Evolutionary conservation across 345 rosid genomes (phyloP), one percentile per base, ranked within the genome.

Genomic region (Sonneratia caseolaris): DNA sequence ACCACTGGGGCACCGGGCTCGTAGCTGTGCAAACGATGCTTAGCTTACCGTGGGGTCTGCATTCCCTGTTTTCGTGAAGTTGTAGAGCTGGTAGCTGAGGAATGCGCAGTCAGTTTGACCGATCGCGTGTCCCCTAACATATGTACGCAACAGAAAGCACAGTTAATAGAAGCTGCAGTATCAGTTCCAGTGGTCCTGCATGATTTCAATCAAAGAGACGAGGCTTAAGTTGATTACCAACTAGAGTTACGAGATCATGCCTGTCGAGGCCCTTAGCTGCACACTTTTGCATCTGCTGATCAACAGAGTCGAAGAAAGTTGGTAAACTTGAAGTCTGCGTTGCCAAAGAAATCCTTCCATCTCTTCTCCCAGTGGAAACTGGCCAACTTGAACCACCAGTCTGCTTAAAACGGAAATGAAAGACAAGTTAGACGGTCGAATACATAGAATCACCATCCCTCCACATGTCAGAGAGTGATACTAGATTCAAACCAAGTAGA

Each of bases 301-400:
- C 74, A 71, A 59, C 22, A n/a, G 90, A 78, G 70, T 86, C 96
- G 3, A 86, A 77, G 47, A 89, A 90, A 40, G 92, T 85, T 22
- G 93, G 93, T 73, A 84, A 81, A 73, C 72, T 84, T 22, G 86
- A 59, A 32, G 77, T 86, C 74, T 87, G 83, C 11, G 87, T 77
- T 18, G 90, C 78, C 48, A 70, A 77, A 24, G 92, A 88, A n/a
- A 86, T 74, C 65, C 84, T 84, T 22, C 97, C 92, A 68, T 91
- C 94, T 83, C 85, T 88, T 75, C 92, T 81, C 14, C 97, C 93
- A 4, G 92, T 88, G 0, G 61, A 90, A 91, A 88, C 92, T 59
- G 72, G 5, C 97, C 93, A 91, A 65, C 86, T 87, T 69, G 90
- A 92, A 78, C 22, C 59, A 53, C 19, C 59, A 19, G n/a, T 53